These are phyloP conservation scores for Fusarium coffeatum DNA, from an alignment of 2,329 filamentous ascomycete species.

Conservation along the genomic window DNA sequence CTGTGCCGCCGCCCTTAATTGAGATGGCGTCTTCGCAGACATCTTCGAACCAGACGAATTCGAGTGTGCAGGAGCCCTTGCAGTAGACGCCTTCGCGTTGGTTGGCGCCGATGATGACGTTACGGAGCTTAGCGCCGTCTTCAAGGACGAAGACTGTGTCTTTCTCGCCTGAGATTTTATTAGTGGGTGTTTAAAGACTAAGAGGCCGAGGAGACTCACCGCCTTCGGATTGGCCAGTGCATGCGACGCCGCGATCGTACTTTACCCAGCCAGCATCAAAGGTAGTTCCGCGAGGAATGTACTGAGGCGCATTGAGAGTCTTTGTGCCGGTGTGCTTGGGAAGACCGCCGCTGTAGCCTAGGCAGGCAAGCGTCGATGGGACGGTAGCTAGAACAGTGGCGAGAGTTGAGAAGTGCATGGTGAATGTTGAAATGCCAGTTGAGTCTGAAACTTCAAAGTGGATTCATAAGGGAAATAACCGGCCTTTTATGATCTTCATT, in stretches of 20 bases:
- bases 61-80: constrained; percentile 55
- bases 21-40: constrained; percentile 54
- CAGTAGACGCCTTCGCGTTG: constrained; percentile 62
- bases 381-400: constrained; percentile 35
- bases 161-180: background rate
- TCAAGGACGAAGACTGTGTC: constrained; percentile 58
- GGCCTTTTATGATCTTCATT: background rate
- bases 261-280: constrained; percentile 51
- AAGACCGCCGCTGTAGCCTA: constrained; percentile 47
- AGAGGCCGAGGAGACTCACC: constrained; percentile 21
- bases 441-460: background rate
- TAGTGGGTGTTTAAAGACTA: background rate
- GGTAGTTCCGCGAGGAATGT: constrained; percentile 44
- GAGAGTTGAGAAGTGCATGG: constrained; percentile 21
- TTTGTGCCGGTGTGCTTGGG: constrained; percentile 47
- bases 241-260: constrained; percentile 56
- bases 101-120: constrained; percentile 59
- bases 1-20: constrained; percentile 44
- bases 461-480: background rate
- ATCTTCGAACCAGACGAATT: constrained; percentile 63
- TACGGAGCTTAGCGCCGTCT: constrained; percentile 56
- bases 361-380: constrained; percentile 48
- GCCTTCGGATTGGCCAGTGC: constrained; percentile 58
- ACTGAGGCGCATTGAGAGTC: constrained; percentile 47
- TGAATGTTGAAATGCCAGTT: background rate